Conservation (phyloP, 2,329 filamentous ascomycete species). For the Harringtonia aguacate region DNA sequence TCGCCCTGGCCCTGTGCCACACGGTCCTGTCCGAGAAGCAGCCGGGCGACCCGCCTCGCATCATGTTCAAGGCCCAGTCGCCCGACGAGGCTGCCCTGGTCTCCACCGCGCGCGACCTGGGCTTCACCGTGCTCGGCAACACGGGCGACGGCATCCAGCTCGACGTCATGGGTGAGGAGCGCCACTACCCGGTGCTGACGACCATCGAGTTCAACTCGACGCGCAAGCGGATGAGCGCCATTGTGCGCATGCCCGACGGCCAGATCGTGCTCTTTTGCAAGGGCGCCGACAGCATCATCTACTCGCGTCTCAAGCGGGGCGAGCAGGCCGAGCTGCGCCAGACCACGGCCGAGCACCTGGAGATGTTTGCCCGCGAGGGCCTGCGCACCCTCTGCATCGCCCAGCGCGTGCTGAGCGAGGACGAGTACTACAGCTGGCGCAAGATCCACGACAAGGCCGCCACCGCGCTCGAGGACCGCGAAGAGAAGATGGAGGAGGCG, state of each 20-base stretch:
- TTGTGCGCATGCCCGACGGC: constrained; percentile 87
- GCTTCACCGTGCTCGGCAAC: constrained; percentile 81
- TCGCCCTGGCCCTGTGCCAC: constrained; percentile 89
- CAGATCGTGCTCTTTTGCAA: constrained; percentile 92
- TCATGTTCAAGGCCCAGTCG: constrained; percentile 94
- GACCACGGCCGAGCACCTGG: constrained; percentile 83
- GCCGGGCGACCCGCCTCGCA: constrained; percentile 81
- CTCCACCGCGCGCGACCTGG: constrained; percentile 86
- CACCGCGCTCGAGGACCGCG: constrained; percentile 70
- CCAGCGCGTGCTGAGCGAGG: constrained; percentile 65
- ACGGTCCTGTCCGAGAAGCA: constrained; percentile 87
- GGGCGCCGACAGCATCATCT: constrained; percentile 94
- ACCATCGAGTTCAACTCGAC: constrained; percentile 96
- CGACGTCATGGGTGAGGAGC: constrained; percentile 79
- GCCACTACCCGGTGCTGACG: constrained; percentile 79
- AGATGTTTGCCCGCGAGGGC: constrained; percentile 94
- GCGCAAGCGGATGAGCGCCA: constrained; percentile 95
- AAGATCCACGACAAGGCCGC: constrained; percentile 81
- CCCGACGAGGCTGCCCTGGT: constrained; percentile 94
- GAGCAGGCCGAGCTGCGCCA: constrained; percentile 77
- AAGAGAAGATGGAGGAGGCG: constrained; percentile 85
- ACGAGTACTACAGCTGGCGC: constrained; percentile 78
- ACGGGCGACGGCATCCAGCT: constrained; percentile 72
- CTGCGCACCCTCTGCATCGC: constrained; percentile 92
- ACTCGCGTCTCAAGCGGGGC: constrained; percentile 75